phyloP scores from a whole-genome alignment of 2,329 filamentous ascomycete species.

The Diplodia scrobiculata region DNA sequence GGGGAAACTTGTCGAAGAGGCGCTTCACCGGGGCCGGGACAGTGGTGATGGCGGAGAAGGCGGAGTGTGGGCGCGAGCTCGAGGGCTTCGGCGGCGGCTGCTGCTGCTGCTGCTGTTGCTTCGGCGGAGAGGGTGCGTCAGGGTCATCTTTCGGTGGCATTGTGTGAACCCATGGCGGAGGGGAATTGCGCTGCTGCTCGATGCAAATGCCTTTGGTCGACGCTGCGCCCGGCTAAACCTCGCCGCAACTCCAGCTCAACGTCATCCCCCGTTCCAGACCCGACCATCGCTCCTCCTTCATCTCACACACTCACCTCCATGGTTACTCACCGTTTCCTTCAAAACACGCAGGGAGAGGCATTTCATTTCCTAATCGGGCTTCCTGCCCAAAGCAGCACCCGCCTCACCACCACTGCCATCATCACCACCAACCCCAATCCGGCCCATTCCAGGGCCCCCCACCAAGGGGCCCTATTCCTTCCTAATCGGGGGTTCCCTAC shows the following conservation, averaged over 20 bases:
- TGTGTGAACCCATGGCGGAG: conserved; percentile 16
- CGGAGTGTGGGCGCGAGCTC: neutral
- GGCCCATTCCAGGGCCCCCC: neutral
- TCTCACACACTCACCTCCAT: neutral
- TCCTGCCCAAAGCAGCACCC: neutral
- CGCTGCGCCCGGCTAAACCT: conserved; percentile 9
- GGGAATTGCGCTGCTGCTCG: conserved; percentile 11
- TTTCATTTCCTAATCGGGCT: neutral
- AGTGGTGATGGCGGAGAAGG: conserved; percentile 44
- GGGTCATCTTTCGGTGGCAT: conserved; percentile 25
- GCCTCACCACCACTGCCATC: neutral
- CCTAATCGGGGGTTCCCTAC: neutral
- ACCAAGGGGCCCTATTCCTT: neutral
- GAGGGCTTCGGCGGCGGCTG: neutral
- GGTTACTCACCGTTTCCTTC: neutral
- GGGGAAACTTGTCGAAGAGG: conserved; percentile 82
- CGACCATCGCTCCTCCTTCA: neutral
- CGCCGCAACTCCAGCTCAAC: neutral
- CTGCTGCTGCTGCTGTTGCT: neutral
- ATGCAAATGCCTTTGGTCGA: neutral
- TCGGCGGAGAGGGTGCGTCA: neutral
- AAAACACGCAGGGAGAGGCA: neutral
- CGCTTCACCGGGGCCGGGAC: conserved; percentile 75
- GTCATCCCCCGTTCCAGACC: conserved; percentile 9
- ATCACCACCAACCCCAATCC: neutral